Conservation (phyloP, 352 stramenopile species). For the Phytophthora pisi region DNA sequence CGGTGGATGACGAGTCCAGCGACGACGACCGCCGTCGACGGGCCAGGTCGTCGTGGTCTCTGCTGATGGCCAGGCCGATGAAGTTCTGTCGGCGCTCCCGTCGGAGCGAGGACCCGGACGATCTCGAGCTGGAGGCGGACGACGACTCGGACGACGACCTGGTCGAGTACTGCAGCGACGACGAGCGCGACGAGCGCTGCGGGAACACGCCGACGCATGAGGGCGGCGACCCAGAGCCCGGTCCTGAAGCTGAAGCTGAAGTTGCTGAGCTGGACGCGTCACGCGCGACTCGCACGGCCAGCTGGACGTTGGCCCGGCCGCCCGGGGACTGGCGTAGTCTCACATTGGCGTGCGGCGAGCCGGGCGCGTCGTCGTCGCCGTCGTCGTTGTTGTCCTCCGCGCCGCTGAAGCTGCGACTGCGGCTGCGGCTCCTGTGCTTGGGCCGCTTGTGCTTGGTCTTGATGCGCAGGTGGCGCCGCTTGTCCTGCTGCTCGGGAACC, state of each 20-base stretch:
- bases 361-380: neutral
- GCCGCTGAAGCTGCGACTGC: constrained; percentile 30
- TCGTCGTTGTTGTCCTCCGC: constrained; percentile 22
- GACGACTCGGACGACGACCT: constrained; percentile 30
- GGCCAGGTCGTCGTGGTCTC: constrained; percentile 13
- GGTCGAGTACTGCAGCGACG: constrained; percentile 35
- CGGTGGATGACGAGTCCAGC: constrained; percentile 12
- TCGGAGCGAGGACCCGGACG: constrained; percentile 16
- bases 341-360: constrained; percentile 3
- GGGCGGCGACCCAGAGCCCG: neutral
- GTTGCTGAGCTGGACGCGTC: constrained; percentile 7
- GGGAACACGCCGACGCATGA: constrained; percentile 37
- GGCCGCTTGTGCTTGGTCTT: constrained; percentile 7
- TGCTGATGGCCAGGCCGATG: neutral
- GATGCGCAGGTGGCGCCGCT: constrained; percentile 7
- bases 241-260: neutral
- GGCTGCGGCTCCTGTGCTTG: constrained; percentile 11
- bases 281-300: constrained; percentile 41
- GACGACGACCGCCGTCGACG: constrained; percentile 13
- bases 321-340: constrained; percentile 45
- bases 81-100: constrained; percentile 18
- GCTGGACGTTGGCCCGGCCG: constrained; percentile 41
- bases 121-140: constrained; percentile 16
- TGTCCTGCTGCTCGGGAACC: neutral
- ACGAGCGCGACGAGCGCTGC: constrained; percentile 36